Evolutionary conservation across 176 grass and related monocot species (phyloP).

Genomic region (Coix lacrymajobi): DNA sequence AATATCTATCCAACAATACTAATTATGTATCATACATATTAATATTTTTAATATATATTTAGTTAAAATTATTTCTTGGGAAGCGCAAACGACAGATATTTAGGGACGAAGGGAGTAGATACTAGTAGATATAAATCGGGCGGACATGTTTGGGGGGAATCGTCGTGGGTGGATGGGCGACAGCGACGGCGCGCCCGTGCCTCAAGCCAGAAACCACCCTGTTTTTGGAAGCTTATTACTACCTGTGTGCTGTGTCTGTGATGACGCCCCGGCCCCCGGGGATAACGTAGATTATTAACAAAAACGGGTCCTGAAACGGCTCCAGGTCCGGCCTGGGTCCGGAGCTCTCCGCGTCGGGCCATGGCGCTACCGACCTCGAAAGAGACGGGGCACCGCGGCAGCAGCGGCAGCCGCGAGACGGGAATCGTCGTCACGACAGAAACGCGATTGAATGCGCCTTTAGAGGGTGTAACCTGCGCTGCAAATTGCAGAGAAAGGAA

Average conservation of each 20-base stretch:
- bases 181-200: constrained; percentile 32
- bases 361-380: constrained; percentile 21
- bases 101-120: too few species aligned
- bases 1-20: too few species aligned
- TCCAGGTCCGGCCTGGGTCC: neutral
- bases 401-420: neutral
- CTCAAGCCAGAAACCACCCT: neutral
- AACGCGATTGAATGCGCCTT: neutral
- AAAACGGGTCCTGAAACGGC: neutral
- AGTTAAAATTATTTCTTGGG: too few species aligned
- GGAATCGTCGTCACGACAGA: neutral
- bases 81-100: too few species aligned
- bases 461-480: neutral
- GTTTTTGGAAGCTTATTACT: neutral
- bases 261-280: neutral
- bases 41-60: too few species aligned
- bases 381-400: constrained; percentile 27
- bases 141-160: constrained; percentile 11
- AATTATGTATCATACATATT: too few species aligned
- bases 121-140: neutral
- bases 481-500: neutral
- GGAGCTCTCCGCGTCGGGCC: neutral
- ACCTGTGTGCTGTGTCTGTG: neutral
- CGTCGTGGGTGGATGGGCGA: constrained; percentile 26
- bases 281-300: constrained; percentile 32